phyloP scores from a whole-genome alignment of 2,329 filamentous ascomycete species.

The Magnaporthiopsis incrustans region DNA sequence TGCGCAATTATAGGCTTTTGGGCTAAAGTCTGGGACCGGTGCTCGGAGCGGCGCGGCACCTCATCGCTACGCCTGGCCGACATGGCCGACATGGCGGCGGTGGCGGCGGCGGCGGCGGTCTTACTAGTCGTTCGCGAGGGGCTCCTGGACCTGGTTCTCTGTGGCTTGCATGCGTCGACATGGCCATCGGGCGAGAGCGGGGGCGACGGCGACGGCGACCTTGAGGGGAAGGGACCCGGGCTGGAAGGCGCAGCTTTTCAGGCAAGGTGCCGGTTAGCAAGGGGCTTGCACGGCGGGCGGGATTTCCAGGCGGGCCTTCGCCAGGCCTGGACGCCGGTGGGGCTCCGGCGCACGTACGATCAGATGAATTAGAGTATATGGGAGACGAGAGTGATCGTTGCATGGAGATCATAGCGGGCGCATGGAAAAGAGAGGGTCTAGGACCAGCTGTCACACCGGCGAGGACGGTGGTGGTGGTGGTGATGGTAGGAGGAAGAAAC shows the following conservation, averaged over 20 bases:
- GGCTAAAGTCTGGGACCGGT: slow-evolving; percentile 28
- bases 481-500: neutral
- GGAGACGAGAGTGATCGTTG: slow-evolving; percentile 56
- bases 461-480: neutral
- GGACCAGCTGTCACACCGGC: slow-evolving; percentile 11
- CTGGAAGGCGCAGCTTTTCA: slow-evolving; percentile 39
- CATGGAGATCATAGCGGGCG: slow-evolving; percentile 52
- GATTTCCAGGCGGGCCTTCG: neutral
- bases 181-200: slow-evolving; percentile 42
- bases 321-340: neutral
- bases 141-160: slow-evolving; percentile 46
- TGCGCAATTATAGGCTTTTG: slow-evolving; percentile 45
- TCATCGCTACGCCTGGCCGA: slow-evolving; percentile 37
- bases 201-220: slow-evolving; percentile 46
- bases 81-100: slow-evolving; percentile 20
- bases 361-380: slow-evolving; percentile 47
- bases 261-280: neutral
- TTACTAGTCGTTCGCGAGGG: slow-evolving; percentile 30
- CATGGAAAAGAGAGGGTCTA: slow-evolving; percentile 26
- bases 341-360: slow-evolving; percentile 34
- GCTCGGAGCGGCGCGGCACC: slow-evolving; percentile 30
- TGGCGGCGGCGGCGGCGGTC: slow-evolving; percentile 26
- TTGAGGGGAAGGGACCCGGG: slow-evolving; percentile 37
- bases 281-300: neutral
- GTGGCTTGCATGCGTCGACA: slow-evolving; percentile 34